Evolutionary conservation across 2,329 filamentous ascomycete species (phyloP), one percentile per base, ranked within the genome.

Genomic region (Botrytis fabae): DNA sequence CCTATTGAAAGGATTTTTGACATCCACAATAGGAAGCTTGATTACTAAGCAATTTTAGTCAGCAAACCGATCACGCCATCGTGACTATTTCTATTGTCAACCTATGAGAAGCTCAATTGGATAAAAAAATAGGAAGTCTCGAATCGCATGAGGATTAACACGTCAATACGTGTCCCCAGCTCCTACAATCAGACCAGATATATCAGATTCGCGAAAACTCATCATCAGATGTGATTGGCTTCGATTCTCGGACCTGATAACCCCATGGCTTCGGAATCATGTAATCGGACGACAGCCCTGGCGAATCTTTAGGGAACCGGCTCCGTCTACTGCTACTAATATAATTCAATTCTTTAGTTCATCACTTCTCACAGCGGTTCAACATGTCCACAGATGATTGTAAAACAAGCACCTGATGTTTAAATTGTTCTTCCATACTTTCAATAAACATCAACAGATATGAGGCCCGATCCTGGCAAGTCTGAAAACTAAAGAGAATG

Each of bases 41-140:
- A 54, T 54, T 40, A 54, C 48, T 68, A n/a, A 54, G 22, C 25
- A 68, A 5, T 7, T 42, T 68, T 68, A 68, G 65, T 68, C 65
- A 68, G 38, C 48, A 57, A 8, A 16, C 8, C 38, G 65, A 68
- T 42, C 65, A 68, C 65, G 65, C 51, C 65, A 68, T 68, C 65
- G n/a, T 57, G 65, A 42, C 35, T 16, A 16, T 2, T 28, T 18
- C 32, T 51, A 10, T 62, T 25, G 7, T 40, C 20, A n/a, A 42
- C 59, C 35, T 40, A 40, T 40, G 35, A 61, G 22, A 38, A 40
- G 22, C 59, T 40, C 7, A 28, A 54, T n/a, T 61, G 59, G 38
- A n/a, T 9, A 35, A 12, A 10, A 14, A 38, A 7, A 60, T 25
- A 59, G 20, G 57, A 35, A 38, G 20, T 60, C 1, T 22, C 32